Conservation (phyloP, 768 basidiomycete species). For the Lyophyllum atratum region DNA sequence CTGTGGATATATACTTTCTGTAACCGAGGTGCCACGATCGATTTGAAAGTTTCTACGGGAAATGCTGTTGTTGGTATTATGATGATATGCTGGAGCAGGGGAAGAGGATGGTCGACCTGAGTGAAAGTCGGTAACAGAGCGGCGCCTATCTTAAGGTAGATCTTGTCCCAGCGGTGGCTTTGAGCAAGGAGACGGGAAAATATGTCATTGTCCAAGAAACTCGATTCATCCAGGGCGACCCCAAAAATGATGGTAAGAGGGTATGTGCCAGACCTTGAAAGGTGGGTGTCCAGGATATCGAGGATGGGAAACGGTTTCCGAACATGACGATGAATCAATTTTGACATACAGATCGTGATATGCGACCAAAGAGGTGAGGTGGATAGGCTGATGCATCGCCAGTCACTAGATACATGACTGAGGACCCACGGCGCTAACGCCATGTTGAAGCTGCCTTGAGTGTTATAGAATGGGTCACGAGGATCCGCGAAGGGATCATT, state of each 20-base stretch:
- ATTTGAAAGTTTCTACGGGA: background rate
- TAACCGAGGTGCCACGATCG: background rate
- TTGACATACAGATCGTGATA: background rate
- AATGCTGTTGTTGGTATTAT: background rate
- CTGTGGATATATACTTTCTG: background rate
- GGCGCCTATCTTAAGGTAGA: background rate
- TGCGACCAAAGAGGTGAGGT: background rate
- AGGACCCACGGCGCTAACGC: background rate
- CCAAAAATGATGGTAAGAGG: background rate
- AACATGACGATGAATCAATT: background rate
- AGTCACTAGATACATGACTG: background rate
- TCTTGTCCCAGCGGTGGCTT: background rate
- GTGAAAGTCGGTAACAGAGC: background rate
- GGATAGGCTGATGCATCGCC: background rate
- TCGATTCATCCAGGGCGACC: background rate
- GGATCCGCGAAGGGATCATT: background rate
- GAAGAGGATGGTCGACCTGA: background rate
- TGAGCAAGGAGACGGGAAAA: background rate
- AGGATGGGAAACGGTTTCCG: background rate
- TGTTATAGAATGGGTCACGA: background rate
- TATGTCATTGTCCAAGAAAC: background rate
- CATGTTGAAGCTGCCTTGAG: background rate
- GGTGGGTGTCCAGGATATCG: background rate
- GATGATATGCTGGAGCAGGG: background rate
- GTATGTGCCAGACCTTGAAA: background rate